Conservation (phyloP, 2,329 filamentous ascomycete species). For the Apiospora malaysiana region DNA sequence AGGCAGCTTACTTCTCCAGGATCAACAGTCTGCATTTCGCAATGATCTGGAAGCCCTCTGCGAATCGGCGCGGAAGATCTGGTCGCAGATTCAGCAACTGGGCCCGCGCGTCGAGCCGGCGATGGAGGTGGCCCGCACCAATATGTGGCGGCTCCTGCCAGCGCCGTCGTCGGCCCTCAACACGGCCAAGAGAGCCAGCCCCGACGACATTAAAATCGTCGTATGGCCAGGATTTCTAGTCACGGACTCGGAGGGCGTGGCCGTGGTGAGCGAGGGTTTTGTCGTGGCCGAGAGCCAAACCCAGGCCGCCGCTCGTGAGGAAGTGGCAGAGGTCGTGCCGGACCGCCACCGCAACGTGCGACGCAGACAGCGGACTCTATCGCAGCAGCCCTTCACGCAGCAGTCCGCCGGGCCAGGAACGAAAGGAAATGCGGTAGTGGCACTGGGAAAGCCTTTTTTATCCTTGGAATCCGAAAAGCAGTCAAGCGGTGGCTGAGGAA, state of each 20-base stretch:
- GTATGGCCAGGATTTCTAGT: conserved; percentile 24
- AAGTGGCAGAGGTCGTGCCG: conserved; percentile 7
- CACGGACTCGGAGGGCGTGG: neutral
- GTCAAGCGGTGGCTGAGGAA: conserved; percentile 3
- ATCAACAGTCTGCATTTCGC: too few relatives aligned
- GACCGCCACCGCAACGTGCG: conserved; percentile 2
- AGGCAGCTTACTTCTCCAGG: conserved; percentile 37
- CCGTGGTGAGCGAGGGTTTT: conserved; percentile 20
- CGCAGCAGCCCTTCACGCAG: too few relatives aligned
- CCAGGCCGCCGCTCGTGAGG: conserved; percentile 22
- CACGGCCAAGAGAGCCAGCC: neutral
- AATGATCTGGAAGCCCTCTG: conserved; percentile 36
- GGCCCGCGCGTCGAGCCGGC: conserved; percentile 20
- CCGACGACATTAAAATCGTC: conserved; percentile 19
- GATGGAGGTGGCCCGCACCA: conserved; percentile 40
- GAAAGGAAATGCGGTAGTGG: neutral
- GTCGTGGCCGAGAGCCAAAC: conserved; percentile 22
- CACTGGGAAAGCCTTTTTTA: conserved; percentile 1
- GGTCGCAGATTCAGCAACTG: neutral
- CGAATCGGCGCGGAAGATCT: conserved; percentile 28
- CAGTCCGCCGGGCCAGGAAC: neutral
- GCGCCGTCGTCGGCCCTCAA: neutral
- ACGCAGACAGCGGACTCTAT: neutral
- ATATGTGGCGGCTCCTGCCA: neutral
- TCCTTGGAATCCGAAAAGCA: neutral